Percentiles rank a stretch among this genome's conserved stretches.
Conservation (phyloP, 495 filamentous ascomycete species). For the Xanthoparmelia taractica region DNA sequence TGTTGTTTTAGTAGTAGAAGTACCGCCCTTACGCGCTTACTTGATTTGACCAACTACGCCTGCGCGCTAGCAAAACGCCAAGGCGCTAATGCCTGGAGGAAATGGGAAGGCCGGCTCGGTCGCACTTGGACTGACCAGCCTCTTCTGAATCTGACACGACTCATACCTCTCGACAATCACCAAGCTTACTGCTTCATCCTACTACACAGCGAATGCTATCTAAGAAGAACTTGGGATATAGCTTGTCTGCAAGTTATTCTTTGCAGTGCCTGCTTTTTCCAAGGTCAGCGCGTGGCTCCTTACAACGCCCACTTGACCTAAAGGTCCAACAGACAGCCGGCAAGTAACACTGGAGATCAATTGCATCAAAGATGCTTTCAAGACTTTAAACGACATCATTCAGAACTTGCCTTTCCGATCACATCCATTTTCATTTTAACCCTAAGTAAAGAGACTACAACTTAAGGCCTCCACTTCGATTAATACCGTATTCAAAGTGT, state of each 20-base stretch:
- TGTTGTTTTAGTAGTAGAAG: no score
- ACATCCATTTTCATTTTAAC: neutral
- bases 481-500: neutral
- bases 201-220: slow-evolving; percentile 4
- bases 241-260: slow-evolving; percentile 7
- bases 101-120: slow-evolving; percentile 1
- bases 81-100: neutral
- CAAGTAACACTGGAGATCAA: neutral
- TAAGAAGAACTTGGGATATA: neutral
- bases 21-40: no score
- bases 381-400: neutral
- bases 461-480: neutral
- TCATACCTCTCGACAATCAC: slow-evolving; percentile 7
- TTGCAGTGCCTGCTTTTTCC: slow-evolving; percentile 12
- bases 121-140: neutral
- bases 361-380: slow-evolving; percentile 11
- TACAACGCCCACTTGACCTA: slow-evolving; percentile 2
- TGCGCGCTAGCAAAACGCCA: neutral
- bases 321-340: slow-evolving; percentile 4
- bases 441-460: neutral
- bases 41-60: no score
- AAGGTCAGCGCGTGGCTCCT: slow-evolving; percentile 3
- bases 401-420: neutral
- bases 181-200: slow-evolving; percentile 15
- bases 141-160: slow-evolving; percentile 1